A percentile compares a stretch with the other conserved stretches of the same genome.
Evolutionary conservation across 192 early-diverging fungal species (phyloP).

Genomic region (Jimgerdemannia flammicorona): DNA sequence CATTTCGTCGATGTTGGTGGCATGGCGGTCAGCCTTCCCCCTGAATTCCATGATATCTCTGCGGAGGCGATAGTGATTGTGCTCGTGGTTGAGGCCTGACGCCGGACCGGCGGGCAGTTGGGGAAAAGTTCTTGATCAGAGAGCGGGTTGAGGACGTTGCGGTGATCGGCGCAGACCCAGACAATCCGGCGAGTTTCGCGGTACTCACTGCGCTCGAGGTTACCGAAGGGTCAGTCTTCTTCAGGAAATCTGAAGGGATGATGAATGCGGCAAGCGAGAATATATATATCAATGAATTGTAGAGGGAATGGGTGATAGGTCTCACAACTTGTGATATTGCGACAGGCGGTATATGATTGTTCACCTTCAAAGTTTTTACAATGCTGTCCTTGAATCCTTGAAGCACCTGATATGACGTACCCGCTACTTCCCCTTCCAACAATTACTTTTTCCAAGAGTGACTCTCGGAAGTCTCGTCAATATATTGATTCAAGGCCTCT

Average conservation of each 20-base stretch:
- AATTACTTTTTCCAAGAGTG: background rate
- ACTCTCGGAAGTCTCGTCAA: background rate
- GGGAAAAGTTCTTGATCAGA: background rate
- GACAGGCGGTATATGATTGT: too few relatives aligned
- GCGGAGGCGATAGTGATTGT: background rate
- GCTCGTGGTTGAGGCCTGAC: background rate
- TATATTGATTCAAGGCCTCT: background rate
- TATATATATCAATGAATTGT: background rate
- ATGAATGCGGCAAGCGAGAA: background rate
- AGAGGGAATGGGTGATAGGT: too few relatives aligned
- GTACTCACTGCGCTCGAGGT: background rate
- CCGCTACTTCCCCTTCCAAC: background rate
- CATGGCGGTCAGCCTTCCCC: background rate
- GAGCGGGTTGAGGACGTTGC: background rate
- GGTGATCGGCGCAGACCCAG: background rate
- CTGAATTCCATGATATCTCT: background rate
- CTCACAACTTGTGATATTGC: too few relatives aligned
- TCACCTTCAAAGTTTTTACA: background rate
- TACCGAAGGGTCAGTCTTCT: background rate
- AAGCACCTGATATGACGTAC: background rate
- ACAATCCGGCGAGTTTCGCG: background rate
- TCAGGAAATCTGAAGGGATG: background rate
- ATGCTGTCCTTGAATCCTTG: too few relatives aligned
- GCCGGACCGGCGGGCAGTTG: background rate
- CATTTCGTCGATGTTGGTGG: background rate